phyloP scores from a whole-genome alignment of 306 rosid species.

The Prinsepia uniflora region DNA sequence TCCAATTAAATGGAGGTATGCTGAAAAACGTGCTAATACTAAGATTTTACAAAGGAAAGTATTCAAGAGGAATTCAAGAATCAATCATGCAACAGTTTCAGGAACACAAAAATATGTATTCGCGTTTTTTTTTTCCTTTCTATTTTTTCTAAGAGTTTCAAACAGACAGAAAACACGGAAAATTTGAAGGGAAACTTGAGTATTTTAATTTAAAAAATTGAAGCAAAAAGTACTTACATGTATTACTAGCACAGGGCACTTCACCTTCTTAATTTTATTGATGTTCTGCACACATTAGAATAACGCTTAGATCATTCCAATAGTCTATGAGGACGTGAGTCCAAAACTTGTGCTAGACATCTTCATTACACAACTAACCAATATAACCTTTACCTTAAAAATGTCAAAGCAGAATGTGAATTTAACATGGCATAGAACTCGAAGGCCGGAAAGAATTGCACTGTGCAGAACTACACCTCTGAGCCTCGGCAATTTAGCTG shows the following conservation, averaged over 20 bases:
- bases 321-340: constrained; percentile 1
- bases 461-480: constrained; percentile 94
- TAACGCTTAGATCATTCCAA: constrained; percentile 4
- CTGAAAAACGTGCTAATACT: constrained; percentile 2
- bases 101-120: background rate
- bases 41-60: background rate
- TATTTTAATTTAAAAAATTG: background rate
- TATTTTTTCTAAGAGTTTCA: background rate
- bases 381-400: constrained; percentile 60
- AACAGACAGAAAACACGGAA: background rate
- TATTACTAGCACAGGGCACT: constrained; percentile 95
- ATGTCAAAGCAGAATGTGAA: constrained; percentile 88
- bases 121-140: background rate
- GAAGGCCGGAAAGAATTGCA: constrained; percentile 92
- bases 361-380: background rate
- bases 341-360: background rate
- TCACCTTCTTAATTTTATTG: constrained; percentile 88
- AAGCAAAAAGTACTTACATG: constrained; percentile 66
- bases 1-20: background rate
- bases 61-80: background rate
- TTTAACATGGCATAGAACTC: constrained; percentile 89
- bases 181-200: constrained; percentile 1
- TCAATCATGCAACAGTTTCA: background rate
- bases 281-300: constrained; percentile 62
- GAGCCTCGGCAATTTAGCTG: constrained; percentile 85